Base-by-base conservation (phyloP, 1,284 basidiomycete genomes). In the Leccinum griseonigrum region DNA sequence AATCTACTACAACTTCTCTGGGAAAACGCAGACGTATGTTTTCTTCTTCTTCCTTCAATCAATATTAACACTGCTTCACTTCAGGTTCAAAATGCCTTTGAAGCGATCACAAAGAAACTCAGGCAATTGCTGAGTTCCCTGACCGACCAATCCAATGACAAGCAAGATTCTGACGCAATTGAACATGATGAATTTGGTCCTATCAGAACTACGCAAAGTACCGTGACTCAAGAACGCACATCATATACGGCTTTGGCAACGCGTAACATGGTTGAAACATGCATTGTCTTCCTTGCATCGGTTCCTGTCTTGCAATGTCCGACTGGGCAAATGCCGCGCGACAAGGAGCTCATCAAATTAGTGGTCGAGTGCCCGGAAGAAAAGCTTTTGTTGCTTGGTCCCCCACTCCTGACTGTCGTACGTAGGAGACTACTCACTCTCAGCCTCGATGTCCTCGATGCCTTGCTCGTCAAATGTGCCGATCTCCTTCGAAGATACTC, bases 101-200 rank as follows among this genome's bases (percentile, higher is more conserved):
- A 64, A 5, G 66, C 68, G 4, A 67, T 85, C 6, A 67, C 78
- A 26, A 66, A 64, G 4, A 74, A 68, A 6, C 63, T 89, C 14
- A 79, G 80, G 43, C 64, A 75, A 2, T 59, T 78, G 8, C 70
- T 84, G n/a, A 67, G 70, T 7, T 62, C 53, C 53, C 64, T 76
- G 29, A 65, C 74, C 1, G 64, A 73, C 29, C 74, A 68, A 58
- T 52, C 56, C 29, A 51, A 60, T 36, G 57, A 64, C 54, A 56
- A 58, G 52, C 65, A 66, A 57, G 66, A 67, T 58, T 28, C 59
- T 13, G 64, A 67, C 52, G 72, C 59, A 34, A 64, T 82, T 18
- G 84, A 85, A 55, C 81, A 81, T 28, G 90, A 91, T 69, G 89
- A 83, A 52, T 92, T 93, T 72, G 86, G 77, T 1, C 81, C 85